Base-by-base conservation (phyloP, 352 stramenopile genomes). In the Pythium monospermum region DNA sequence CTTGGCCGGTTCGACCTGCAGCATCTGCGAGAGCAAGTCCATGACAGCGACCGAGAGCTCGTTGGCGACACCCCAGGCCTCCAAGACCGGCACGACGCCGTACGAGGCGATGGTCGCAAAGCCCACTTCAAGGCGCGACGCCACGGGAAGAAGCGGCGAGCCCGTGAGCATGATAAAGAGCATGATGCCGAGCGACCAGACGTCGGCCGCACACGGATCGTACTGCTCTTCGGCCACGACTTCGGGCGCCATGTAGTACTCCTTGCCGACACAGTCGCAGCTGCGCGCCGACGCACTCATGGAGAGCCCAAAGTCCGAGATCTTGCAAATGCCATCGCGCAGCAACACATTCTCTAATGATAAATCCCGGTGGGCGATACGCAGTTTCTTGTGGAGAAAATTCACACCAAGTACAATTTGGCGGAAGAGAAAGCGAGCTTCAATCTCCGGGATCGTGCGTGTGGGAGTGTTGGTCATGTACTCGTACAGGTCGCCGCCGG, bases 171-270 rank as follows among this genome's bases (percentile, higher is more conserved):
- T 62, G 44, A 76, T 61, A 55, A 76, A 76, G 27, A 73, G 58
- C 46, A 76, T 64, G 38, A 76, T 62, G 21, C 69, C 66, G 3
- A 80, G 40, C 2, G 69, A 80, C 69, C 66, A 80, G 21, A 76
- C 49, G 21, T 80, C 69, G 7, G 66, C 64, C 31, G 62, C 68
- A 16, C 51, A 26, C 0, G 69, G 69, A 47, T 79, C 61, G 55
- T 79, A 75, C n/a, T 38, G 19, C 7, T 19, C 35, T 16, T 13
- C 25, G 12, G 42, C 51, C 28, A 58, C 40, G 22, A 59, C 53
- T 36, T 66, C 48, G 25, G 43, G 57, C 31, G 61, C 53, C 59
- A 68, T 74, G 57, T 68, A 71, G 46, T 60, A 66, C 26, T 27
- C 39, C 32, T 58, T 58, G 31, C 51, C 51, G 7, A 46, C 51